These are phyloP conservation scores for Fusarium mundagurra DNA, from an alignment of 2,329 filamentous ascomycete species.

Conservation along the genomic window DNA sequence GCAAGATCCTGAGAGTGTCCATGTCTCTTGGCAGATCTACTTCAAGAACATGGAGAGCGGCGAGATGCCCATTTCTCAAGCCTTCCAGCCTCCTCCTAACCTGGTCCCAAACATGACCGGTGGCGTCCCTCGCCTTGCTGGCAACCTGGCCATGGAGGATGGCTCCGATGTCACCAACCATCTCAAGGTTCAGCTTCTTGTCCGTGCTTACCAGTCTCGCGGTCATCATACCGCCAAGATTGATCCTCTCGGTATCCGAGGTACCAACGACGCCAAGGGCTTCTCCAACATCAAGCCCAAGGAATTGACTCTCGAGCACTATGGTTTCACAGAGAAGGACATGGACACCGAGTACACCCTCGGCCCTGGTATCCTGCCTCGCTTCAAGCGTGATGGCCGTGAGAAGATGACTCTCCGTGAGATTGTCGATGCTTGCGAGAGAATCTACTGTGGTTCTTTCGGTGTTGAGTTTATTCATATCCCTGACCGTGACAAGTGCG, in stretches of 20 bases:
- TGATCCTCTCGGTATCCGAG: conserved; percentile 93
- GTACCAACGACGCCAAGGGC: conserved; percentile 66
- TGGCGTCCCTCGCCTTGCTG: conserved; percentile 77
- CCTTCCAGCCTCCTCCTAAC: conserved; percentile 94
- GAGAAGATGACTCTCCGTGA: conserved; percentile 98
- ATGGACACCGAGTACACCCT: conserved; percentile 91
- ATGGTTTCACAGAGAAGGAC: conserved; percentile 94
- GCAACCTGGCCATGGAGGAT: conserved; percentile 72
- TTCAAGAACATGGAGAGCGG: conserved; percentile 99
- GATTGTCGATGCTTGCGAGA: conserved; percentile 92
- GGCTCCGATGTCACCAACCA: conserved; percentile 92
- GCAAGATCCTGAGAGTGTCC: conserved; percentile 89
- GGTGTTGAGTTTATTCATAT: conserved; percentile 99
- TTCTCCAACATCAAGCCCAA: conserved; percentile 90
- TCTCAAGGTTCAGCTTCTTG: conserved; percentile 96
- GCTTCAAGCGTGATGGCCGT: conserved; percentile 87
- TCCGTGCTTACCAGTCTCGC: conserved; percentile 96
- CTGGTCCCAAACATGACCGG: conserved; percentile 85
- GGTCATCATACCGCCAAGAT: conserved; percentile 99
- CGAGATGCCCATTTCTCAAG: conserved; percentile 96
- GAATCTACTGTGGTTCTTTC: conserved; percentile 96
- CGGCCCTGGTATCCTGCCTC: conserved; percentile 92
- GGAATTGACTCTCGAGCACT: conserved; percentile 92
- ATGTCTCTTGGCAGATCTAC: conserved; percentile 99
- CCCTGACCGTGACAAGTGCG: conserved; percentile 94